Percentiles rank a stretch among this genome's conserved stretches.
Evolutionary conservation across 148 eudicot genomes (phyloP).

Genomic region (Fagopyrum esculentum): DNA sequence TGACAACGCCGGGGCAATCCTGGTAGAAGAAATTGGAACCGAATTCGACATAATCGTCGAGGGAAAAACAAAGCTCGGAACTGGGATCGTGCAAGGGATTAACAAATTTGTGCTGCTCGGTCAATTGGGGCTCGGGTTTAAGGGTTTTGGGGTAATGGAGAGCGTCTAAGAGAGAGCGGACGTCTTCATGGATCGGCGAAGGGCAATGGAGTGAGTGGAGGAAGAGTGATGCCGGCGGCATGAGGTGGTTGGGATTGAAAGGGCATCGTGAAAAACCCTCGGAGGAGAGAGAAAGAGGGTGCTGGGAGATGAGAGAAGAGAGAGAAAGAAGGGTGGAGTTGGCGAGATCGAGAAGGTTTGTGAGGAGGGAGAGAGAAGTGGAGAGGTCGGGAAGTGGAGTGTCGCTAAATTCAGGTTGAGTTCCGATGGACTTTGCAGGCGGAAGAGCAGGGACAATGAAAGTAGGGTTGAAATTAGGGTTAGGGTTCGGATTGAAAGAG

Average conservation of each 20-base stretch:
- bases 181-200: conserved; percentile 21
- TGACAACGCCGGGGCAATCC: conserved; percentile 67
- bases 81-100: conserved; percentile 26
- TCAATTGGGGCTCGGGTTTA: conserved; percentile 25
- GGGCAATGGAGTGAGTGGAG: conserved; percentile 59
- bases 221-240: conserved; percentile 58
- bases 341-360: conserved; percentile 33
- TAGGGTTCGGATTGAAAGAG: conserved; percentile 23
- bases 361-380: conserved; percentile 28
- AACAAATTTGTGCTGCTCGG: conserved; percentile 24
- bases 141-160: conserved; percentile 46
- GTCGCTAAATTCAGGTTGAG: conserved; percentile 8
- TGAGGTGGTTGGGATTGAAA: conserved; percentile 49
- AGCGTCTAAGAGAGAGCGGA: conserved; percentile 15
- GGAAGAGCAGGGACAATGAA: conserved; percentile 22
- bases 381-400: conserved; percentile 18
- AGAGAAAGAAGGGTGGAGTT: conserved; percentile 30
- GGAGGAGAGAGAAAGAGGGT: conserved; percentile 4
- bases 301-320: conserved; percentile 26
- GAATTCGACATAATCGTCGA: conserved; percentile 38
- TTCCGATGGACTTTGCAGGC: conserved; percentile 8
- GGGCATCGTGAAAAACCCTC: conserved; percentile 30
- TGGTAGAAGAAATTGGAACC: conserved; percentile 51
- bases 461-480: conserved; percentile 19
- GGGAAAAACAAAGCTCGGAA: conserved; percentile 49